Evolutionary conservation across 768 basidiomycete species (phyloP), one percentile per base, ranked within the genome.

Genomic region (Serendipita sp.): DNA sequence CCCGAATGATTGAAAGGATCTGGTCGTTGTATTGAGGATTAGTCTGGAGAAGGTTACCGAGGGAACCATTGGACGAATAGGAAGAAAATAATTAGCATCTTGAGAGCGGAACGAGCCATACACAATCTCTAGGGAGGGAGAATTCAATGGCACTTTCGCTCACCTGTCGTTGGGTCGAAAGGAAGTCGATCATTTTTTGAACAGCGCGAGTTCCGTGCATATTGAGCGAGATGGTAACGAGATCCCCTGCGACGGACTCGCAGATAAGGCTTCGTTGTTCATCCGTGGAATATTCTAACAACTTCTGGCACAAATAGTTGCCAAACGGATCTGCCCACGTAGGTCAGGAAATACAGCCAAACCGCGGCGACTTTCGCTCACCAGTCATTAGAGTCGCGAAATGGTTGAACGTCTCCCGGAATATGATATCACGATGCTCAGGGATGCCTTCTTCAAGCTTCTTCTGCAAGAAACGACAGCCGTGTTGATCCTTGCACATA

Each of bases 121-220:
- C 26, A 30, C 34, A 58, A 20, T 22, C 45, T n/a, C 45, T n/a
- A 31, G 17, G 9, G n/a, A 31, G 17, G 31, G 31, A 22, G 11
- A 22, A 31, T 20, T 30, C 4, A 9, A 0, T 4, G 53, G 11
- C 26, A 31, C n/a, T 58, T 11, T 24, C 66, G 82, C 85, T 81
- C 77, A 78, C 90, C 88, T 93, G 91, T 70, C 96, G 79, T 69
- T 90, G 85, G 61, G 90, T 92, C 22, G 94, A 95, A 71, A 99
- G 76, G 78, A 96, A 98, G 74, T 99, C 96, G 66, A 99, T 96
- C 95, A 98, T 98, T 78, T 98, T 98, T 77, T 99, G 96, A 64
- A 98, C 96, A 28, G 96, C 96, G 65, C 96, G 85, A 33, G 96
- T 99, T 33, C 96, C 96, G 74, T 99, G 96, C 96, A 99, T 99